Base-by-base conservation (phyloP, 306 rosid genomes). In the Gastrolobium villosum region DNA sequence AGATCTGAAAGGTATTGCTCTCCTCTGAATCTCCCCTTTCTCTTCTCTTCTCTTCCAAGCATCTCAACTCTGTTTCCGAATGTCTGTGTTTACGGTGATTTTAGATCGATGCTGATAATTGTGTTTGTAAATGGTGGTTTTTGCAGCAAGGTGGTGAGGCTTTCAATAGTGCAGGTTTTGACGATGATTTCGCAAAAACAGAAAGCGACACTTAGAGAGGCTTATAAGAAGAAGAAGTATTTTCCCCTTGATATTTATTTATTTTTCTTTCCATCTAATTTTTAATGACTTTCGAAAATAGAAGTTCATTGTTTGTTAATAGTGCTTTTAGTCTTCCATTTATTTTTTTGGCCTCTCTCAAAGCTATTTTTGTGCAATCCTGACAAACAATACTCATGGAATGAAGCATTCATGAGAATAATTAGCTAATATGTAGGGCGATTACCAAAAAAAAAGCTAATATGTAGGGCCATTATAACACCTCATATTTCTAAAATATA, bases 141-240 rank as follows among this genome's bases (percentile, higher is more conserved):
- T 37, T 4, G 65, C 81, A 94, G 97, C 30, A 94, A 94, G 89
- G 97, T 94, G 31, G 98, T 91, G 86, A 88, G 97, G 84, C 67
- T 91, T 48, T 88, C 91, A 32, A 94, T 94, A 10, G 98, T 97
- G 13, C 98, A 94, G 84, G 98, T 91, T 15, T 87, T 94, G 87
- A 91, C 97, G 1, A 93, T 94, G 81, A 91, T 90, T 39, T 94
- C 97, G 0, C 98, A 94, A 87, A 94, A 94, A 83, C 97, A 94
- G 84, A 94, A 92, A 75, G 62, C 94, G 1, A 96, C 96, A 0
- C 90, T 94, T 1, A 86, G 97, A 75, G 97, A 94, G 39, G 98
- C 67, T 37, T 94, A 92, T 83, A 94, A 89, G 90, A 89, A 86
- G 1, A 91, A 91, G 86, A 91, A 89, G 85, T 83, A 81, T 49